A percentile compares a stretch with the other conserved stretches of the same genome.
Evolutionary conservation across 495 filamentous ascomycete species (phyloP).

Genomic region (Evernia prunastri): DNA sequence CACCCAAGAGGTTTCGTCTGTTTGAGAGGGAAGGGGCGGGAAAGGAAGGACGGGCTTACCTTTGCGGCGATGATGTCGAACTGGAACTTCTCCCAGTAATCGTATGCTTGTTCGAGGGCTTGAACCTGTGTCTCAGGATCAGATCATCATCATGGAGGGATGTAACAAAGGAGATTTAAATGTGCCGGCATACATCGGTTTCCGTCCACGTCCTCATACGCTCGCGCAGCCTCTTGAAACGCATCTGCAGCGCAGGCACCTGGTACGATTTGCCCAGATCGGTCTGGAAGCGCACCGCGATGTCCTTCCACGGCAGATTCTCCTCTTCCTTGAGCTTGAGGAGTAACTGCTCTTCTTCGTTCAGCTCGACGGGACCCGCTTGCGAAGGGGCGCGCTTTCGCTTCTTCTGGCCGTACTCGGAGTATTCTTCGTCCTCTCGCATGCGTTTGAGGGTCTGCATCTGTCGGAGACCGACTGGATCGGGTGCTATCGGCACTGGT

Average conservation of each 20-base stretch:
- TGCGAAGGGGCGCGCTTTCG: constrained; percentile 29
- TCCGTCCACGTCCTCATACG: constrained; percentile 60
- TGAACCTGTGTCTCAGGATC: constrained; percentile 35
- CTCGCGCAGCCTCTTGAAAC: constrained; percentile 59
- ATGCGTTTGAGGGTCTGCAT: constrained; percentile 30
- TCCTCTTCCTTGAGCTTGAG: constrained; percentile 62
- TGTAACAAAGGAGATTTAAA: constrained; percentile 26
- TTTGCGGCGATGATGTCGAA: constrained; percentile 46
- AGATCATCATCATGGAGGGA: constrained; percentile 25
- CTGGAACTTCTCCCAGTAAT: constrained; percentile 46
- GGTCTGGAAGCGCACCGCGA: constrained; percentile 56
- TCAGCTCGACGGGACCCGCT: constrained; percentile 33
- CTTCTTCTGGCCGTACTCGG: constrained; percentile 26
- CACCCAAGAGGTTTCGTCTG: background rate
- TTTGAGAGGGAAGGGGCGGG: too few relatives aligned
- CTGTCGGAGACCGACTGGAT: constrained; percentile 29
- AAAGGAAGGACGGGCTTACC: constrained; percentile 30
- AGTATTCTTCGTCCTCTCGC: constrained; percentile 29
- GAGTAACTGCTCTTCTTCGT: constrained; percentile 61
- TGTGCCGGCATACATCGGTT: constrained; percentile 48
- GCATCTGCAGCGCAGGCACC: constrained; percentile 68
- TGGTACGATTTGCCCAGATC: constrained; percentile 57
- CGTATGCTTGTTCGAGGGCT: constrained; percentile 41
- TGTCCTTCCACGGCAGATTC: constrained; percentile 62
- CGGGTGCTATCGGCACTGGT: constrained; percentile 28